These are phyloP conservation scores for Fraxinus excelsior DNA, from an alignment of 257 asterid genomes.

Conservation along the genomic window DNA sequence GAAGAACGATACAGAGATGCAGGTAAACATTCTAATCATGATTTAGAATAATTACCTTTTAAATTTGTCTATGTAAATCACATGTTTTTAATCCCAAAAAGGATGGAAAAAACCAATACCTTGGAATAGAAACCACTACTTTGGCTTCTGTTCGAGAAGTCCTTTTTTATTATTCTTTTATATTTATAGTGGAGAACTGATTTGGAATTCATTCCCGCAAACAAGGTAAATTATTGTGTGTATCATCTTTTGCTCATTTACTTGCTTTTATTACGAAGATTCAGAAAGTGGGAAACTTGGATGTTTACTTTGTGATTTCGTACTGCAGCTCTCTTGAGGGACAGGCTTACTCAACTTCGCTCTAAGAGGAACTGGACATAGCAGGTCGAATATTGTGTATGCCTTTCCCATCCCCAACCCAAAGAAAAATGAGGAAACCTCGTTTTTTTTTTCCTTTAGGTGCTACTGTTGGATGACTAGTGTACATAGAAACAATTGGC, in stretches of 20 bases:
- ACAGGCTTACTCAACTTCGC: conserved; percentile 56
- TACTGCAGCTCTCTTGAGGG: conserved; percentile 53
- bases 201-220: too few species aligned
- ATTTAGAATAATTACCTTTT: not conserved
- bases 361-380: conserved; percentile 58
- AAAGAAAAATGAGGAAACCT: not conserved
- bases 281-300: not conserved
- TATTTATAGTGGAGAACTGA: too few species aligned
- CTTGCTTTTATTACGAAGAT: too few species aligned
- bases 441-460: conserved; percentile 6
- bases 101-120: not conserved
- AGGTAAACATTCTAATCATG: conserved; percentile 28
- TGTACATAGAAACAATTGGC: conserved; percentile 41
- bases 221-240: not conserved
- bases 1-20: conserved; percentile 63
- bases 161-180: not conserved
- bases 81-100: not conserved
- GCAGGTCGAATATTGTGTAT: not conserved
- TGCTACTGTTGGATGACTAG: conserved; percentile 24
- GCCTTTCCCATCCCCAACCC: not conserved
- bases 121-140: not conserved
- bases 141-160: not conserved
- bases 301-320: not conserved
- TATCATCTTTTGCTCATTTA: not conserved
- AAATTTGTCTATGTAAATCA: not conserved